Conservation (phyloP, 495 filamentous ascomycete species). For the Tuber indicum region DNA sequence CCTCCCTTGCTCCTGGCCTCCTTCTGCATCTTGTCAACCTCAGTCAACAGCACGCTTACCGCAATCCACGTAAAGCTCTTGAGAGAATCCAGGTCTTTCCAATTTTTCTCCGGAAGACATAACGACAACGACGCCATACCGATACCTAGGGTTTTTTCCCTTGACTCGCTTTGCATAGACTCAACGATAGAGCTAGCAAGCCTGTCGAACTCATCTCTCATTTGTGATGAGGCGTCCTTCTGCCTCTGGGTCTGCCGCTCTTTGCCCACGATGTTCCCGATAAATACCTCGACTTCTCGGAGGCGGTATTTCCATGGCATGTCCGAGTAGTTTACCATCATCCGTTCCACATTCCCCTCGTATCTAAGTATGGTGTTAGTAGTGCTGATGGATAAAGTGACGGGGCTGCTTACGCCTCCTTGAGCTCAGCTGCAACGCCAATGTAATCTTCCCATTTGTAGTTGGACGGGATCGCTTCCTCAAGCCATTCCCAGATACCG, state of each 20-base stretch:
- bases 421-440: constrained; percentile 19
- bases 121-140: constrained; percentile 50
- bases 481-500: constrained; percentile 48
- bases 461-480: constrained; percentile 7
- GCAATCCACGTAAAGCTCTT: constrained; percentile 50
- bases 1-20: constrained; percentile 5
- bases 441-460: constrained; percentile 21
- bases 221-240: constrained; percentile 54
- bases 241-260: constrained; percentile 56
- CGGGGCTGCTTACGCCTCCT: constrained; percentile 19
- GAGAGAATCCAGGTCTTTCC: constrained; percentile 40
- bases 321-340: constrained; percentile 55
- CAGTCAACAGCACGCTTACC: constrained; percentile 46
- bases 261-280: constrained; percentile 63
- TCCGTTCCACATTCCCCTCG: constrained; percentile 53
- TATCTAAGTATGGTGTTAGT: constrained; percentile 49
- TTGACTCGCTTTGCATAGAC: constrained; percentile 47
- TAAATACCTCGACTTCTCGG: constrained; percentile 69
- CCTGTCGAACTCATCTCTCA: constrained; percentile 58
- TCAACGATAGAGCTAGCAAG: constrained; percentile 48
- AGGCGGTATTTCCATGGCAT: constrained; percentile 52
- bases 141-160: constrained; percentile 47
- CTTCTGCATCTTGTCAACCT: constrained; percentile 43
- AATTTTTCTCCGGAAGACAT: constrained; percentile 39
- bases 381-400: constrained; percentile 6